phyloP scores from a whole-genome alignment of 192 early-diverging fungal genomes.

The Ambispora gerdemannii region DNA sequence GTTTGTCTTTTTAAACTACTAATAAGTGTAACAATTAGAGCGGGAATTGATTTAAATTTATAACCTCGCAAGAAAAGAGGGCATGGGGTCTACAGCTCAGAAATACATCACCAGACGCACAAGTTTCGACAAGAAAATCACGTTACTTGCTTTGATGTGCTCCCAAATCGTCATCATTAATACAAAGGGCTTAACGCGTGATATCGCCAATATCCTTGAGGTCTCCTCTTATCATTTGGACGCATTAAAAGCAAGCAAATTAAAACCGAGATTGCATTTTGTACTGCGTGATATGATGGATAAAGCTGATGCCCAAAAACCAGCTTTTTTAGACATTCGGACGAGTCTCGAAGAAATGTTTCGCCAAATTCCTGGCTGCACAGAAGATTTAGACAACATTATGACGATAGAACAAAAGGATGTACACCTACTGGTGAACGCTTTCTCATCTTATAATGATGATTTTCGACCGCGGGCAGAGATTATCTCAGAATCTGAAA shows the following conservation, averaged over 20 bases:
- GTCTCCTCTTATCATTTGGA: slow-evolving; percentile 11
- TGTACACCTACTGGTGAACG: slow-evolving; percentile 10
- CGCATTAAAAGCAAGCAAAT: background rate
- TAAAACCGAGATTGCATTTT: slow-evolving; percentile 11
- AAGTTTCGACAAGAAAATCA: slow-evolving; percentile 13
- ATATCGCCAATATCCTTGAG: slow-evolving; percentile 8
- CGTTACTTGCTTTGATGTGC: slow-evolving; percentile 2
- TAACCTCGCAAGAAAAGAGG: too few species aligned
- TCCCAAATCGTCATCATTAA: slow-evolving; percentile 15
- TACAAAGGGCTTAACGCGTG: slow-evolving; percentile 4
- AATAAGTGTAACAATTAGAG: too few species aligned
- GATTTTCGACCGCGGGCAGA: background rate
- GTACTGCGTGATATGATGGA: slow-evolving; percentile 11
- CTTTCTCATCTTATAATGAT: background rate
- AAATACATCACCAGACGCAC: slow-evolving; percentile 1
- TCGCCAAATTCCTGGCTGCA: background rate
- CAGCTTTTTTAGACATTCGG: background rate
- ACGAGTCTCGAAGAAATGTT: slow-evolving; percentile 2
- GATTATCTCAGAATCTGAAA: background rate
- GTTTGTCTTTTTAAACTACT: too few species aligned
- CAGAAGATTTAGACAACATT: background rate
- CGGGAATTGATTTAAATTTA: too few species aligned
- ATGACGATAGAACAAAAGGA: background rate
- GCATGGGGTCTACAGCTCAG: slow-evolving; percentile 5
- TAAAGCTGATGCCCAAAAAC: background rate